Conservation (phyloP, 805 yeast genomes). For the Aciculoconidium aculeatum region DNA sequence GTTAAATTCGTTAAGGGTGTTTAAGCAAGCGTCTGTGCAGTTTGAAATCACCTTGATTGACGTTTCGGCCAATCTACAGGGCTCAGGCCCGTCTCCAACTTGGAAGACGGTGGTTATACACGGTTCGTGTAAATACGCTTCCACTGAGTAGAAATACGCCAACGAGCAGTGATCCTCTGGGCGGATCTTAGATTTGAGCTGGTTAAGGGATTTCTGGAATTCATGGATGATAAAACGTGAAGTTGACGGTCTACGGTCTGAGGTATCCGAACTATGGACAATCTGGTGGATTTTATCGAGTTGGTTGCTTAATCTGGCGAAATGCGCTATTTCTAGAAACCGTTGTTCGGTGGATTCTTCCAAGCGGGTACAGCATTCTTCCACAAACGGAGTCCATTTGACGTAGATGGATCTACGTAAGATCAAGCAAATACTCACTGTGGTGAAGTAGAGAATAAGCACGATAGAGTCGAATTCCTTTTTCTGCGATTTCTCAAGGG, state of each 20-base stretch:
- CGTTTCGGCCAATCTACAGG: conserved; percentile 15
- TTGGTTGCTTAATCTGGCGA: conserved; percentile 53
- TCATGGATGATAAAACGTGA: conserved; percentile 40
- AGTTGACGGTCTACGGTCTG: conserved; percentile 16
- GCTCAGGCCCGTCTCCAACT: conserved; percentile 10
- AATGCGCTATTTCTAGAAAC: conserved; percentile 44
- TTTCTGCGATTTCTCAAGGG: too few species aligned
- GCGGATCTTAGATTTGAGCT: conserved; percentile 33
- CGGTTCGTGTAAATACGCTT: conserved; percentile 64
- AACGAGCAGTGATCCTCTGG: conserved; percentile 35
- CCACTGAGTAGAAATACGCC: conserved; percentile 55
- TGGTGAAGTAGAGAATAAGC: conserved; percentile 54
- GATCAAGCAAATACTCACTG: conserved; percentile 60
- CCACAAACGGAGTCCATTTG: conserved; percentile 60
- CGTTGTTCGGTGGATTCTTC: conserved; percentile 28
- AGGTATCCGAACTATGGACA: conserved; percentile 36
- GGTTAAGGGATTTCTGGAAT: conserved; percentile 43
- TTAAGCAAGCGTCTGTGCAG: conserved; percentile 50
- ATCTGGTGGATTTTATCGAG: conserved; percentile 57
- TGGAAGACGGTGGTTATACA: conserved; percentile 17
- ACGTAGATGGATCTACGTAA: conserved; percentile 57
- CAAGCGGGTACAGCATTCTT: conserved; percentile 51
- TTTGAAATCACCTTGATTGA: conserved; percentile 41
- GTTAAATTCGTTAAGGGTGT: conserved; percentile 44
- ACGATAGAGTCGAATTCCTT: too few species aligned